Percentiles rank a stretch among this genome's conserved stretches.
phyloP scores from a whole-genome alignment of 352 stramenopile species.

The Globisporangium splendens region DNA sequence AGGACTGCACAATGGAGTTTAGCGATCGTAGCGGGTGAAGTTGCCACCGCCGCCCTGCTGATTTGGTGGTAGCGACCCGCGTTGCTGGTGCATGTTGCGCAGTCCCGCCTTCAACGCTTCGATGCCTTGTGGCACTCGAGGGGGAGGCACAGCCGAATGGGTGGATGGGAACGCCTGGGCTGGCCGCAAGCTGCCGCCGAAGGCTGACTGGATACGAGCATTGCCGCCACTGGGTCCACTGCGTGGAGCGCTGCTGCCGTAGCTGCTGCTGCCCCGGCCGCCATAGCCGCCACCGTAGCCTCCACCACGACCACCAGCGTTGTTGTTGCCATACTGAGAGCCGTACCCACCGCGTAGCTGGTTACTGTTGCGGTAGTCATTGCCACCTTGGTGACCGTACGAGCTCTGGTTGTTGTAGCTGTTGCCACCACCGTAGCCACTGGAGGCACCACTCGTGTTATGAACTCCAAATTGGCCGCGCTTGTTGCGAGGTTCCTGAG shows the following conservation, averaged over 20 bases:
- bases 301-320: constrained; percentile 17
- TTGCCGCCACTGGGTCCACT: constrained; percentile 8
- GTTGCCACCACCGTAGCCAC: constrained; percentile 21
- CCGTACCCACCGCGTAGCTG: constrained; percentile 19
- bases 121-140: constrained; percentile 39
- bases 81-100: constrained; percentile 83
- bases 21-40: constrained; percentile 54
- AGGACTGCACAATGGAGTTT: constrained; percentile 11
- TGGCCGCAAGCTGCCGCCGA: constrained; percentile 47
- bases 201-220: constrained; percentile 60
- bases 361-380: constrained; percentile 24
- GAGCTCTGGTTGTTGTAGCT: constrained; percentile 16
- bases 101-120: constrained; percentile 79
- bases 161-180: constrained; percentile 33
- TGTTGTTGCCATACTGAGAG: constrained; percentile 17
- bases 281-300: constrained; percentile 26
- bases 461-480: constrained; percentile 46
- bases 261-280: constrained; percentile 19
- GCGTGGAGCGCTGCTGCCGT: constrained; percentile 1
- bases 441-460: constrained; percentile 16
- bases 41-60: constrained; percentile 12
- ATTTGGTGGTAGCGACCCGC: constrained; percentile 24
- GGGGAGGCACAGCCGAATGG: constrained; percentile 25
- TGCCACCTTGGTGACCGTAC: constrained; percentile 14
- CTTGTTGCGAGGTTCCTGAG: constrained; percentile 77